Conservation (phyloP, 169 alveolate genomes). For the Amoebophrya sp. region DNA sequence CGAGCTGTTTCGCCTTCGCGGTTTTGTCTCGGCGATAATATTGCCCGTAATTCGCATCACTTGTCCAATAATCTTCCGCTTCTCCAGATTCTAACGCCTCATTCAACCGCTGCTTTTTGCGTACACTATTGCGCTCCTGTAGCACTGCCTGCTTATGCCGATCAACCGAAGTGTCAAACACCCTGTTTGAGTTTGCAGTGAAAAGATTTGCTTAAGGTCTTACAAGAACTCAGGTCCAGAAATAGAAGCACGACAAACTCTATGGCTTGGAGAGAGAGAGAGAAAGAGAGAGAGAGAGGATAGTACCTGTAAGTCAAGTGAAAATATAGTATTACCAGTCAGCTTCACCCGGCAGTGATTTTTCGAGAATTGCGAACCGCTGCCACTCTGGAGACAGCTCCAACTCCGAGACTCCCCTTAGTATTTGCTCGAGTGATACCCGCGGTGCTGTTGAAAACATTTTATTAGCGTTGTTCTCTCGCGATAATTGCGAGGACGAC, state of each 20-base stretch:
- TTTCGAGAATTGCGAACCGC: not conserved
- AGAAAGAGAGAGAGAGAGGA: no score
- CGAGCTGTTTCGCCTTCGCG: not conserved
- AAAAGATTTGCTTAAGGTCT: no score
- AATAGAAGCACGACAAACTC: no score
- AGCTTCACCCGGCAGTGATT: not conserved
- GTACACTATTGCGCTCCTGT: not conserved
- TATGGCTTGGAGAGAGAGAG: no score
- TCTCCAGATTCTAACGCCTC: not conserved
- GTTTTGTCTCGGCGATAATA: not conserved
- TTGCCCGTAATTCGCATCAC: not conserved
- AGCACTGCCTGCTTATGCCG: not conserved
- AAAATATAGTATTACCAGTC: not conserved
- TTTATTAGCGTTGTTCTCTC: no score
- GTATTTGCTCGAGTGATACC: no score
- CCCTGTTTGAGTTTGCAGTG: not conserved
- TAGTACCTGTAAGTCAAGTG: no score
- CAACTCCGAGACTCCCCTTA: not conserved
- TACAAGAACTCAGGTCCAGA: no score
- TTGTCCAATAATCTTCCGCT: not conserved
- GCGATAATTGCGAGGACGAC: no score
- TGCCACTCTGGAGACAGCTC: not conserved
- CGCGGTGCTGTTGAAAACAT: no score
- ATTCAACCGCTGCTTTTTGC: not conserved
- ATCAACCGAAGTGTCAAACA: not conserved